Conservation (phyloP, 73 alveolate species). For the Paramecium caudatum region DNA sequence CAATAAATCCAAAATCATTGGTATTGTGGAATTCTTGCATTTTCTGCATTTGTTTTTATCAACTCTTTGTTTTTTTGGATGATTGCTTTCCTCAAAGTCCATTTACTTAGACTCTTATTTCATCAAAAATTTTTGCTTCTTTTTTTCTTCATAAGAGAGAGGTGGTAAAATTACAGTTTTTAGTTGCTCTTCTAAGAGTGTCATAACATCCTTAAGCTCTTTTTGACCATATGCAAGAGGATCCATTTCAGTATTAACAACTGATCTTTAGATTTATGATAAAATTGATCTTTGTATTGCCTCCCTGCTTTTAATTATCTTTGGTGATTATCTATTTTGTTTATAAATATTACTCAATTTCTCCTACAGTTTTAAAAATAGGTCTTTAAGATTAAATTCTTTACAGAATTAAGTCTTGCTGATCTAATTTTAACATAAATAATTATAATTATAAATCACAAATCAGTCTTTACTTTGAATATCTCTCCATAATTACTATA, state of each 20-base stretch:
- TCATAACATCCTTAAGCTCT: constrained; percentile 46
- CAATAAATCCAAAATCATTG: constrained; percentile 43
- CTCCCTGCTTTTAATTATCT: constrained; percentile 26
- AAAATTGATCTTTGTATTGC: constrained; percentile 40
- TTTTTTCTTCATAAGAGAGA: background rate
- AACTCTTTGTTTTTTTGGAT: constrained; percentile 54
- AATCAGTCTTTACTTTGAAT: constrained; percentile 58
- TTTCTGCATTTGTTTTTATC: constrained; percentile 60
- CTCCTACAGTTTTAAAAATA: constrained; percentile 47
- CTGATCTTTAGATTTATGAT: constrained; percentile 28
- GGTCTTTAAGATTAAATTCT: background rate
- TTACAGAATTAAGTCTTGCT: constrained; percentile 18
- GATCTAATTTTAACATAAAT: constrained; percentile 33
- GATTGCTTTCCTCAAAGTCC: constrained; percentile 42
- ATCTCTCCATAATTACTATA: constrained; percentile 31
- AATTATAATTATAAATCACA: constrained; percentile 25
- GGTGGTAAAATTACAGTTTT: constrained; percentile 23
- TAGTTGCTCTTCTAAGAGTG: constrained; percentile 17
- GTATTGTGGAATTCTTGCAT: constrained; percentile 55
- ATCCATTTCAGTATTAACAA: constrained; percentile 22
- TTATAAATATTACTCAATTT: background rate
- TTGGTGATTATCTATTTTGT: background rate
- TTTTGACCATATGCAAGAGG: constrained; percentile 48
- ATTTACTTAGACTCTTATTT: constrained; percentile 38
- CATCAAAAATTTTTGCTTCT: background rate